A percentile compares a stretch with the other conserved stretches of the same genome.
These are phyloP conservation scores for Blastocystis sp. DNA, from an alignment of 352 stramenopile species.

Conservation along the genomic window DNA sequence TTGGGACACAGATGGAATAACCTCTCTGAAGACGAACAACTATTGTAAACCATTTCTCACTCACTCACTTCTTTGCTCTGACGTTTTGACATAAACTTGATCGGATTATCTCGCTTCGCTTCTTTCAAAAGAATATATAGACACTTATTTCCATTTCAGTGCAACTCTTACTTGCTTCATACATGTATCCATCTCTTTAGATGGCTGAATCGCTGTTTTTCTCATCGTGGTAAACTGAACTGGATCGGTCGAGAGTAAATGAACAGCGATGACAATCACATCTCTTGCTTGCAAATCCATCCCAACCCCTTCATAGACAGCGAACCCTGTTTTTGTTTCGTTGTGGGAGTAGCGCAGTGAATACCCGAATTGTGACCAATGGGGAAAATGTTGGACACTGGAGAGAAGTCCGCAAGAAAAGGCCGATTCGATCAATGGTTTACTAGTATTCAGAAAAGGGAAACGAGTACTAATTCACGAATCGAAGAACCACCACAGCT, in stretches of 20 bases:
- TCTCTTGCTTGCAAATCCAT: background rate
- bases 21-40: background rate
- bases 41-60: background rate
- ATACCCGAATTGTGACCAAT: background rate
- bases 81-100: background rate
- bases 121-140: background rate
- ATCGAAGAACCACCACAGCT: background rate
- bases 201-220: background rate
- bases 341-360: background rate
- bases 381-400: background rate
- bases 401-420: background rate
- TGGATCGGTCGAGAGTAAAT: background rate
- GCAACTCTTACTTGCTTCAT: background rate
- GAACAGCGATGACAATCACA: background rate
- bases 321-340: background rate
- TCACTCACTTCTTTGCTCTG: background rate
- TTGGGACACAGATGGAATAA: constrained; percentile 16
- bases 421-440: background rate
- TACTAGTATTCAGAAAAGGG: background rate
- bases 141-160: background rate
- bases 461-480: background rate
- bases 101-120: background rate
- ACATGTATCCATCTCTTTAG: background rate
- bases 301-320: background rate
- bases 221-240: background rate